Evolutionary conservation across 495 filamentous ascomycete genomes (phyloP).

Genomic region (Cryomyces antarcticus): DNA sequence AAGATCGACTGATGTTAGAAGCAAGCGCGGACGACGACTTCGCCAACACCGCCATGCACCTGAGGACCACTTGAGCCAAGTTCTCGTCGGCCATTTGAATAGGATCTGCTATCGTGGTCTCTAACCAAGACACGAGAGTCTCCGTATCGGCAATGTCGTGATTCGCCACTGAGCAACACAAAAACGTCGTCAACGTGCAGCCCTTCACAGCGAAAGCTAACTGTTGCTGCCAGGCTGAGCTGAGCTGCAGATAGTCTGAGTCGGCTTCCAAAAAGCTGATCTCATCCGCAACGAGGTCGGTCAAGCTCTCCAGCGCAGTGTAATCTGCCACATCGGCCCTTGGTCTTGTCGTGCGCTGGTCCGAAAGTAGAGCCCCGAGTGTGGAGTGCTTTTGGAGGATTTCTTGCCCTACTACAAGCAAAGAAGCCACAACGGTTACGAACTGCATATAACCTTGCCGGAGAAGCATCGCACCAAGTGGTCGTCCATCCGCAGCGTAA

Average conservation of each 20-base stretch:
- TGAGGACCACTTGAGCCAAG: conserved; percentile 55
- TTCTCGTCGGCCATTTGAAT: conserved; percentile 59
- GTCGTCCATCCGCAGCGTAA: conserved; percentile 58
- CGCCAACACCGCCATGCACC: conserved; percentile 62
- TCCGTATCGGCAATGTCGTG: conserved; percentile 64
- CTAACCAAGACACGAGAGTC: conserved; percentile 69
- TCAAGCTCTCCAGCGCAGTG: conserved; percentile 45
- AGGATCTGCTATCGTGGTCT: conserved; percentile 52
- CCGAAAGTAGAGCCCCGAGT: neutral
- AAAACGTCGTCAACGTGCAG: conserved; percentile 56
- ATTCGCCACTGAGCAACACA: conserved; percentile 64
- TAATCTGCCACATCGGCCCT: neutral
- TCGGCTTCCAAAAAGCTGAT: conserved; percentile 75
- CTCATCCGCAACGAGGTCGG: conserved; percentile 56
- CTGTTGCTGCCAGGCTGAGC: conserved; percentile 69
- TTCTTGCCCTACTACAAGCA: conserved; percentile 38
- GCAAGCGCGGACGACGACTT: conserved; percentile 50
- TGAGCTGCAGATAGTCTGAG: conserved; percentile 69
- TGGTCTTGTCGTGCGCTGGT: neutral
- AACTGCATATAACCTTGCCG: conserved; percentile 73
- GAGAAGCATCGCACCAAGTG: conserved; percentile 79
- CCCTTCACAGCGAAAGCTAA: conserved; percentile 75
- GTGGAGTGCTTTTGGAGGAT: conserved; percentile 23
- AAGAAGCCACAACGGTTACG: conserved; percentile 55
- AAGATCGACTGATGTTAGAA: conserved; percentile 53